Evolutionary conservation across 176 grass and related monocot genomes (phyloP).

Genomic region (Bothriochloa decipiens): DNA sequence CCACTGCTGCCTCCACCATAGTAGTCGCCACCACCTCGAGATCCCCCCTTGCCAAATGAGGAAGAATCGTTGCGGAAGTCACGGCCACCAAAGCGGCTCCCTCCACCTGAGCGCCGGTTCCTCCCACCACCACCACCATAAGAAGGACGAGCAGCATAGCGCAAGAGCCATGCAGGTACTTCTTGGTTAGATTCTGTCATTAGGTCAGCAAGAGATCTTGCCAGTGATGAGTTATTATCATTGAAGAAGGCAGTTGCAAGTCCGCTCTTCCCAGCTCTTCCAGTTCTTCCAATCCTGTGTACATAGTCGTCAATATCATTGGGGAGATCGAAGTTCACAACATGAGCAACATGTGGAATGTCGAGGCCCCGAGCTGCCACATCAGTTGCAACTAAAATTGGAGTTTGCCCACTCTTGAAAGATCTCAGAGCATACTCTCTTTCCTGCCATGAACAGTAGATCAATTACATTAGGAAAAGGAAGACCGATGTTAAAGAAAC

Average conservation of each 20-base stretch:
- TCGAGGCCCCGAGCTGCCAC: slow-evolving; percentile 92
- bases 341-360: slow-evolving; percentile 98
- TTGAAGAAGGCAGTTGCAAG: slow-evolving; percentile 94
- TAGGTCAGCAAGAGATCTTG: slow-evolving; percentile 62
- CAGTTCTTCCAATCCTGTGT: slow-evolving; percentile 88
- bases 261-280: slow-evolving; percentile 75
- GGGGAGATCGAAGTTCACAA: slow-evolving; percentile 94
- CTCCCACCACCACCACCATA: slow-evolving; percentile 72
- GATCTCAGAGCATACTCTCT: slow-evolving; percentile 83
- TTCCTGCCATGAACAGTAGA: slow-evolving; percentile 53
- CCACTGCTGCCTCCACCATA: slow-evolving; percentile 59
- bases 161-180: slow-evolving; percentile 71
- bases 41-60: slow-evolving; percentile 53
- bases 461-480: slow-evolving; percentile 22
- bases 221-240: slow-evolving; percentile 69
- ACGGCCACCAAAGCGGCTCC: slow-evolving; percentile 68
- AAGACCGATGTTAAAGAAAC: background rate
- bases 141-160: slow-evolving; percentile 70
- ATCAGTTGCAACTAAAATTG: slow-evolving; percentile 93
- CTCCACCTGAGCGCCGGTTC: slow-evolving; percentile 58
- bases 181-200: slow-evolving; percentile 96
- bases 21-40: slow-evolving; percentile 47
- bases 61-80: slow-evolving; percentile 76
- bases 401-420: slow-evolving; percentile 87
- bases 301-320: slow-evolving; percentile 90